Percentiles rank a stretch among this genome's conserved stretches.
Evolutionary conservation across 169 alveolate genomes (phyloP).

Genomic region (Babesia caballi): DNA sequence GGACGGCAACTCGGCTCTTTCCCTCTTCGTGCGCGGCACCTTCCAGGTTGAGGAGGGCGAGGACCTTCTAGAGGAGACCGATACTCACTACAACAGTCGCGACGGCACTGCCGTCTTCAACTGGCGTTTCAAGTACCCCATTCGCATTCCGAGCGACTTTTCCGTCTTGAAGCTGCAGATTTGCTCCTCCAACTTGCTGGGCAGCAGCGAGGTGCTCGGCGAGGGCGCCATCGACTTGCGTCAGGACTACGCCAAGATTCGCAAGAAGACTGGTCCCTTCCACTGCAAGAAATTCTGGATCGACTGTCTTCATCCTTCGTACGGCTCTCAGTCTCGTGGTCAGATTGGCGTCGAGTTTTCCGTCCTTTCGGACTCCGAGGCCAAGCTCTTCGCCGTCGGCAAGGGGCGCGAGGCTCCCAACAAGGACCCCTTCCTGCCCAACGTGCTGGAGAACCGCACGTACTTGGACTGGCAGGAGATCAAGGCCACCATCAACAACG

Average conservation of each 20-base stretch:
- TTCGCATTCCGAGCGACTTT: conserved; percentile 83
- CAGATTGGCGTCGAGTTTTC: conserved; percentile 83
- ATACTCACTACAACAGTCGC: conserved; percentile 85
- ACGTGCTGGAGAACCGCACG: conserved; percentile 84
- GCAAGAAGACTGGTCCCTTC: conserved; percentile 72
- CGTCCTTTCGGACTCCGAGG: conserved; percentile 79
- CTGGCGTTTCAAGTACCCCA: conserved; percentile 85
- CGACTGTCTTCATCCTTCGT: conserved; percentile 78
- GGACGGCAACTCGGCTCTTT: conserved; percentile 80
- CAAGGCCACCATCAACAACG: conserved; percentile 78
- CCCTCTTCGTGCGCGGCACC: conserved; percentile 83
- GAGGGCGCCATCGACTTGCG: conserved; percentile 81
- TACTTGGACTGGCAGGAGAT: conserved; percentile 87
- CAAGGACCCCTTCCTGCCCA: conserved; percentile 83
- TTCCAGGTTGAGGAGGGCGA: conserved; percentile 77
- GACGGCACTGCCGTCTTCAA: conserved; percentile 86
- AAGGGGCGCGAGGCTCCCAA: conserved; percentile 89
- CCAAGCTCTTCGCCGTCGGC: conserved; percentile 85
- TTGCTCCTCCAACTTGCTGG: conserved; percentile 68
- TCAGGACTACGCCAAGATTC: conserved; percentile 78
- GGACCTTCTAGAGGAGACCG: conserved; percentile 79
- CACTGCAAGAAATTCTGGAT: conserved; percentile 78
- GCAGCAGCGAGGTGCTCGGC: conserved; percentile 81
- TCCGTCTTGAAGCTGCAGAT: conserved; percentile 83
- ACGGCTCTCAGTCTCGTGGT: conserved; percentile 79